phyloP scores from a whole-genome alignment of 2,329 filamentous ascomycete genomes.

The Colletotrichum noveboracense region DNA sequence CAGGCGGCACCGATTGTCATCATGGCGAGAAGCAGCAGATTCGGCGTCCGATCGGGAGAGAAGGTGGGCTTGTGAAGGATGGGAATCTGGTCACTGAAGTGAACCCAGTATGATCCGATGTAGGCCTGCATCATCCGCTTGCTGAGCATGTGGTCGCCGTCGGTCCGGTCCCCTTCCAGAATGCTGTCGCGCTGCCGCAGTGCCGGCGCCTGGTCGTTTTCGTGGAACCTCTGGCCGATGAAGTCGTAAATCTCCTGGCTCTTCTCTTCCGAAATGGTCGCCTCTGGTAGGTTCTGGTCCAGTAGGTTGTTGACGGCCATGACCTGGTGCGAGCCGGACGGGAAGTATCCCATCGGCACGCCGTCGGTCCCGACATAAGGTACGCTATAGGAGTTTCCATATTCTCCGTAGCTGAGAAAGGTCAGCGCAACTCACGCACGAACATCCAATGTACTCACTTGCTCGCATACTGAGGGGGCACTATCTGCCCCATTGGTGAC shows the following conservation, averaged over 20 bases:
- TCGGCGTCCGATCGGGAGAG: conserved; percentile 83
- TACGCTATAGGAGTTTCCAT: conserved; percentile 52
- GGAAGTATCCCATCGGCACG: conserved; percentile 59
- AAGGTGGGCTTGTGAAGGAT: conserved; percentile 96
- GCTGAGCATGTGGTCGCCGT: conserved; percentile 73
- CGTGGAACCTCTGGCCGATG: conserved; percentile 82
- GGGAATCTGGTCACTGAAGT: conserved; percentile 93
- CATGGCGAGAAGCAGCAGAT: conserved; percentile 83
- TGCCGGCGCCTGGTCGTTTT: conserved; percentile 75
- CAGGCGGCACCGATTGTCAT: conserved; percentile 93
- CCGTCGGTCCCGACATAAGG: conserved; percentile 56
- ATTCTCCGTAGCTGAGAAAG: conserved; percentile 55
- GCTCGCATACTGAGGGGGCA: conserved; percentile 45
- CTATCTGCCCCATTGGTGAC: conserved; percentile 57
- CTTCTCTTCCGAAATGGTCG: conserved; percentile 85
- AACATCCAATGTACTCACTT: conserved; percentile 12
- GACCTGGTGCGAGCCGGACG: conserved; percentile 72
- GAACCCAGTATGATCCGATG: conserved; percentile 90
- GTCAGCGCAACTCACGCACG: conserved; percentile 27
- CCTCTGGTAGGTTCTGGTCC: conserved; percentile 80
- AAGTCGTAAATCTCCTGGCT: conserved; percentile 82
- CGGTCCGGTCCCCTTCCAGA: conserved; percentile 76
- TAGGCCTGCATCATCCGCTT: conserved; percentile 96
- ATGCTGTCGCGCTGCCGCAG: conserved; percentile 79
- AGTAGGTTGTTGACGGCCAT: conserved; percentile 90